Evolutionary conservation across 768 basidiomycete species (phyloP), one percentile per base, ranked within the genome.

Genomic region (Suillus paluster): DNA sequence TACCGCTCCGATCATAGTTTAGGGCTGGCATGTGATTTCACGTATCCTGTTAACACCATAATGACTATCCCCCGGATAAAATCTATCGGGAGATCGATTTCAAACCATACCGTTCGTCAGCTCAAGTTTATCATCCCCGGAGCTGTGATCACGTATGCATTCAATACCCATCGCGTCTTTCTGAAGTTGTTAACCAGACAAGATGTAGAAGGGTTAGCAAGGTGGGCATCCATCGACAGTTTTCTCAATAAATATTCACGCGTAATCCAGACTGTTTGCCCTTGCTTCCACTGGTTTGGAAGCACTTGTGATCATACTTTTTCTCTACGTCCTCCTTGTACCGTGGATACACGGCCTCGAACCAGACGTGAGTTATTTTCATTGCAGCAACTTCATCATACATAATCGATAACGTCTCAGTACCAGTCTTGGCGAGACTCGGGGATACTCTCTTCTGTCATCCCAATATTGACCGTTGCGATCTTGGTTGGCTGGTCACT

Each of bases 101-200:
- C 78, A 38, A 71, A 77, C 60, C 87, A 92, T 71, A 84, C 86
- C 1, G 70, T 84, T 60, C 81, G 83, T 55, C 91, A 92, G 77
- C 82, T 92, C 70, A 90, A 92, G 70, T 86, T 92, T 59, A 84
- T 91, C 50, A 68, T 92, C 12, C 90, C 91, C n/a, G 91, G 91
- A 12, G 86, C 79, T 2, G 68, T 75, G 44, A 65, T 87, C 68
- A 90, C 90, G 4, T 87, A 86, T 71, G 84, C 84, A 68, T 77
- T 92, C 34, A 80, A 82, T 36, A 87, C 87, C 12, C 72, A 85
- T 39, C 74, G 79, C 45, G 75, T 84, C 67, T 79, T 90, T 64
- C 79, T 79, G 73, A 66, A 67, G 42, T 69, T 88, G 30, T 57
- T 78, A 27, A 64, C 64, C 25, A 68, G 79, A 5, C 71, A 78